These are phyloP conservation scores for Stenocarpella maydis DNA, from an alignment of 2,329 filamentous ascomycete species.

Conservation along the genomic window DNA sequence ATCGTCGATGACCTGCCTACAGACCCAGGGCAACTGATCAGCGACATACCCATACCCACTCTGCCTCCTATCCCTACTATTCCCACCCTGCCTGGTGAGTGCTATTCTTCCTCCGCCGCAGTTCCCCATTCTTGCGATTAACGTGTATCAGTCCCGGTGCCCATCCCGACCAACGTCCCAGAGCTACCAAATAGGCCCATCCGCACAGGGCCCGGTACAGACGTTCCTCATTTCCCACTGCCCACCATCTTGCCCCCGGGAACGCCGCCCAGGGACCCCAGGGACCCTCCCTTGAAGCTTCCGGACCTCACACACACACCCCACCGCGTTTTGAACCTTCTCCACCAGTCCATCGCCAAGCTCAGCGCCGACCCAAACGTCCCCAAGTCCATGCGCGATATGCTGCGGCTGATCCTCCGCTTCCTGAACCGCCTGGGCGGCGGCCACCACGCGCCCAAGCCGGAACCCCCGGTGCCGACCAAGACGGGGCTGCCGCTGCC, in stretches of 20 bases:
- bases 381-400: neutral
- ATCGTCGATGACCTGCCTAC: neutral
- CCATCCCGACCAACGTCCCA: neutral
- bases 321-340: neutral
- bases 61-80: neutral
- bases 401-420: neutral
- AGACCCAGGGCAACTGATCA: neutral
- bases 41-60: neutral
- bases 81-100: neutral
- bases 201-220: neutral
- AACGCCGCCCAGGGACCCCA: neutral
- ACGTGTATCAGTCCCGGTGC: neutral
- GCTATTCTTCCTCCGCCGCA: too few relatives aligned
- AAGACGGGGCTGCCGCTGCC: neutral
- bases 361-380: neutral
- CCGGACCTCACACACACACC: conserved; percentile 18
- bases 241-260: neutral
- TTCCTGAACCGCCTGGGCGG: conserved; percentile 10
- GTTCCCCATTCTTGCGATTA: too few relatives aligned
- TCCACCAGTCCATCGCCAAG: conserved; percentile 5
- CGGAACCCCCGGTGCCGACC: neutral
- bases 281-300: neutral
- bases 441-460: neutral
- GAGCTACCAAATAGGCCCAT: neutral
- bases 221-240: neutral